Conservation (phyloP, 345 rosid genomes). For the Brassica cretica region DNA sequence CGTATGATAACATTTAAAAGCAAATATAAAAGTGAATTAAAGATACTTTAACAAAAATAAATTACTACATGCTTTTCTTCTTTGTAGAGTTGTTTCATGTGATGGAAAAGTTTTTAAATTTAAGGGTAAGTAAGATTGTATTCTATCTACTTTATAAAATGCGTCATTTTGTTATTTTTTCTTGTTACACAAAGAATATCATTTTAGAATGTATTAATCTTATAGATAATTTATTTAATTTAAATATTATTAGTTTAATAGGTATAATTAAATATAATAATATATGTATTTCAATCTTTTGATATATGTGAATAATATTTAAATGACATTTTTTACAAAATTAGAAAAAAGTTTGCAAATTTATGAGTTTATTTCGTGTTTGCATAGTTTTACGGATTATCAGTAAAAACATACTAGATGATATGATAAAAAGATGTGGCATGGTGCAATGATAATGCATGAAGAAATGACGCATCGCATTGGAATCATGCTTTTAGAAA, state of each 20-base stretch:
- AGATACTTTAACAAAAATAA: no score
- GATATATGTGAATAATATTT: no score
- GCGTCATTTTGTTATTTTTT: background rate
- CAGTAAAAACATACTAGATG: background rate
- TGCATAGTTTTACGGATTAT: background rate
- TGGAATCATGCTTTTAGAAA: constrained; percentile 31
- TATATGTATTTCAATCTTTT: background rate
- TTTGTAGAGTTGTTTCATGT: no score
- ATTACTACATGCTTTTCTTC: no score
- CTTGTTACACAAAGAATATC: background rate
- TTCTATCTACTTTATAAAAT: no score
- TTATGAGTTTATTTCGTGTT: background rate
- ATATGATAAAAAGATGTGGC: constrained; percentile 3
- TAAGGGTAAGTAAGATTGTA: no score
- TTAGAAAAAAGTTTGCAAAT: background rate
- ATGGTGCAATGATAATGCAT: constrained; percentile 30
- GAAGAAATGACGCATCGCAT: constrained; percentile 33
- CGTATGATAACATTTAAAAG: no score
- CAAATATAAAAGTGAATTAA: no score
- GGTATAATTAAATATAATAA: background rate
- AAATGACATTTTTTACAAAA: background rate
- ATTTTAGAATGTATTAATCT: no score
- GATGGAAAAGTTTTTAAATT: no score
- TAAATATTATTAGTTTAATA: no score
- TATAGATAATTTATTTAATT: no score